These are phyloP conservation scores for Antitrichia curtipendula DNA, from an alignment of 225 moss, liverwort and hornwort genomes.

Conservation along the genomic window DNA sequence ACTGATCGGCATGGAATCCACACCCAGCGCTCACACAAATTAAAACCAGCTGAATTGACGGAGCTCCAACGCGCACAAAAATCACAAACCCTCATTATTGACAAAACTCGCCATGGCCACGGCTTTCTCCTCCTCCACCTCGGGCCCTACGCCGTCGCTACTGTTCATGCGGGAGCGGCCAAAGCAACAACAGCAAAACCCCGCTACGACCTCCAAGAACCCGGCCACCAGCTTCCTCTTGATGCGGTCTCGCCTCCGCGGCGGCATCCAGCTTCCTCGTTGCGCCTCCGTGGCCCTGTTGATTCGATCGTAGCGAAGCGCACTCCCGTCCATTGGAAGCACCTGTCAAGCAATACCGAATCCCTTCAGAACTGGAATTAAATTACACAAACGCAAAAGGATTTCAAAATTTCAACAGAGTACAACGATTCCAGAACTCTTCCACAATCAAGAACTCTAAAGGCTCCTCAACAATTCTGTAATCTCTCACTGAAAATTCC, in stretches of 20 bases:
- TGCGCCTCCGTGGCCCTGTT: constrained; percentile 1
- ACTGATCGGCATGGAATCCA: neutral
- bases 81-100: neutral
- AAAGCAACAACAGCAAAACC: neutral
- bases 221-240: constrained; percentile 15
- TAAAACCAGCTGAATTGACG: neutral
- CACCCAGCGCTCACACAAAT: neutral
- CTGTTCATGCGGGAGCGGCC: neutral
- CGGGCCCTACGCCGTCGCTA: neutral
- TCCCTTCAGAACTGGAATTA: neutral
- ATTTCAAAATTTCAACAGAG: neutral
- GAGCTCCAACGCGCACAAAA: neutral
- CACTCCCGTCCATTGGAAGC: constrained; percentile 1
- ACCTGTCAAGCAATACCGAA: neutral
- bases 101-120: neutral
- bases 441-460: neutral
- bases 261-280: constrained; percentile 28
- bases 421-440: neutral
- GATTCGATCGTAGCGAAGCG: constrained; percentile 10
- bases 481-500: neutral
- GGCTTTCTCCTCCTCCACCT: constrained; percentile 8
- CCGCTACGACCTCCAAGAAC: neutral
- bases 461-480: neutral
- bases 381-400: neutral
- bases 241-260: constrained; percentile 16